phyloP scores from a whole-genome alignment of 2,329 filamentous ascomycete genomes.

The Nothopassalora personata region DNA sequence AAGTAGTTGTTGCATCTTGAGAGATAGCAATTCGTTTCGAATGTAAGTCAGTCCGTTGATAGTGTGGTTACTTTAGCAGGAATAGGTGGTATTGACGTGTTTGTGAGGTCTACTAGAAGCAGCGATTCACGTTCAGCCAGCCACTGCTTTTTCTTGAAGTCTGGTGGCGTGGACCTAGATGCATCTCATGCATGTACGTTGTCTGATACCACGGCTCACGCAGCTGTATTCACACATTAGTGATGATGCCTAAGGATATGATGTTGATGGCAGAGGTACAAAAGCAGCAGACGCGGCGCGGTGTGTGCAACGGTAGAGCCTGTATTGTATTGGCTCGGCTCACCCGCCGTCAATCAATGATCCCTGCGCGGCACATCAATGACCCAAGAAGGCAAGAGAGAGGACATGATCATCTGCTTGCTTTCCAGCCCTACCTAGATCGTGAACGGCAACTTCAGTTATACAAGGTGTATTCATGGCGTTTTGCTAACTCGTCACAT shows the following conservation, averaged over 20 bases:
- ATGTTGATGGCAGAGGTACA: neutral
- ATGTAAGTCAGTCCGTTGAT: neutral
- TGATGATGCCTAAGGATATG: neutral
- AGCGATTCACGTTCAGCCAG: neutral
- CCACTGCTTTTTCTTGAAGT: neutral
- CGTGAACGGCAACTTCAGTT: too few species aligned
- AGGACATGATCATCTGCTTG: too few species aligned
- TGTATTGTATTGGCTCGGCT: neutral
- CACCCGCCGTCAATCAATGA: neutral
- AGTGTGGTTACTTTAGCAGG: too few species aligned
- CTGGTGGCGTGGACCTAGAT: neutral
- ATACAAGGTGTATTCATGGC: too few species aligned
- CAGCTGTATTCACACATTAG: neutral
- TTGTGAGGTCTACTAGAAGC: neutral
- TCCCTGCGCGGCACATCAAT: neutral
- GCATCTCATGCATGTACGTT: neutral
- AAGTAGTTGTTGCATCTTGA: neutral
- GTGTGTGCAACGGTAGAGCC: neutral
- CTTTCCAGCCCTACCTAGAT: too few species aligned
- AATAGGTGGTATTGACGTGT: neutral
- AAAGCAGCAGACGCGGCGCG: neutral
- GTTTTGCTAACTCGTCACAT: too few species aligned
- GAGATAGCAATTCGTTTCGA: neutral
- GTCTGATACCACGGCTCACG: neutral
- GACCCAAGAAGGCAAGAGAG: too few species aligned